A percentile compares a stretch with the other conserved stretches of the same genome.
Evolutionary conservation across 2,329 filamentous ascomycete genomes (phyloP).

Genomic region (Parastagonospora avenae): DNA sequence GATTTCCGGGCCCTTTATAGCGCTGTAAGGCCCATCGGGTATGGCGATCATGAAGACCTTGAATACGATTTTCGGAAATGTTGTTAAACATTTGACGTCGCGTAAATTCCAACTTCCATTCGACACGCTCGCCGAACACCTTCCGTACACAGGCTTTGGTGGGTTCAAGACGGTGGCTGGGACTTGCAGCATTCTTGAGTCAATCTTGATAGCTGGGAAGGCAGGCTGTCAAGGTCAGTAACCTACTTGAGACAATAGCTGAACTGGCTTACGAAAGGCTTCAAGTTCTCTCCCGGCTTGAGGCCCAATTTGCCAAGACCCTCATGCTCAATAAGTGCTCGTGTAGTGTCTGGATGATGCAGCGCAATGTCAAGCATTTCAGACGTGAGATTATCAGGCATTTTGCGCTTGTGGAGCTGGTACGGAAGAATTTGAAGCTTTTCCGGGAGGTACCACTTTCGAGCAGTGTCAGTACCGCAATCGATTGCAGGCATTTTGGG

Average conservation of each 20-base stretch:
- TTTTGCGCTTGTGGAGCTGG: constrained; percentile 18
- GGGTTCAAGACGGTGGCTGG: constrained; percentile 2
- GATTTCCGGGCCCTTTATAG: neutral
- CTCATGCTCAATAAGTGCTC: constrained; percentile 22
- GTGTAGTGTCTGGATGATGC: constrained; percentile 5
- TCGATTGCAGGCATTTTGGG: constrained; percentile 8
- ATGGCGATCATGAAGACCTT: constrained; percentile 1
- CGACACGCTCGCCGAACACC: neutral
- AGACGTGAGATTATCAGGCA: constrained; percentile 17
- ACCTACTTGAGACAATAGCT: neutral
- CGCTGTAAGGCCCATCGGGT: neutral
- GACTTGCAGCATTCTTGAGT: constrained; percentile 12
- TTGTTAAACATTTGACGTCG: neutral
- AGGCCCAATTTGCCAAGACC: constrained; percentile 20
- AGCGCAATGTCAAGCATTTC: constrained; percentile 21
- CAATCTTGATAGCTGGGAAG: constrained; percentile 7
- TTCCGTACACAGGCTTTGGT: constrained; percentile 3
- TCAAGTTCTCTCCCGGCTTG: neutral
- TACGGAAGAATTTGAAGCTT: constrained; percentile 21
- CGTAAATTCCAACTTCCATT: constrained; percentile 6
- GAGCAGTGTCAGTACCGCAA: constrained; percentile 8
- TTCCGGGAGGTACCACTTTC: constrained; percentile 11
- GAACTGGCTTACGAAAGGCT: constrained; percentile 1
- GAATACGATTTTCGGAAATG: neutral
- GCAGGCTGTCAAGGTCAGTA: neutral